phyloP scores from a whole-genome alignment of 176 grass and related monocot genomes.

The Secale cereale region DNA sequence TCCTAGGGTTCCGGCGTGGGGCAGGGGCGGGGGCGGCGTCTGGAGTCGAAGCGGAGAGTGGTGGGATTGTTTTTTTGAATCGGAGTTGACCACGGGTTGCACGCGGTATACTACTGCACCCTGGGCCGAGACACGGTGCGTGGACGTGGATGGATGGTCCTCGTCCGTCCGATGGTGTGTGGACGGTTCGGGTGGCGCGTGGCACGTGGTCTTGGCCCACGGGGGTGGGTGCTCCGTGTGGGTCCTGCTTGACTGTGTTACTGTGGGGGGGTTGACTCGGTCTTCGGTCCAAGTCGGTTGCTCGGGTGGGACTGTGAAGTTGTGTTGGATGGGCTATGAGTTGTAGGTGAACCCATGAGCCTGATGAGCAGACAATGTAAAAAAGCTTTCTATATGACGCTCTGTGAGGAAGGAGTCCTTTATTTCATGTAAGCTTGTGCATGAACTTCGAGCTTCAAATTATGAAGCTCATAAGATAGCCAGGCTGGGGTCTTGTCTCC shows the following conservation, averaged over 20 bases:
- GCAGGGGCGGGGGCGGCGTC: not conserved
- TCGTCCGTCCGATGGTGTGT: not conserved
- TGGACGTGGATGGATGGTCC: not conserved
- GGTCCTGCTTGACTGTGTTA: not conserved
- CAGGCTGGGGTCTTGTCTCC: too few species aligned
- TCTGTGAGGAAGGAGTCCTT: too few species aligned
- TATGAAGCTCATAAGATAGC: too few species aligned
- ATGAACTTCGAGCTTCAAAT: too few species aligned
- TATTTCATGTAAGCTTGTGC: too few species aligned
- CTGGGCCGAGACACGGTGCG: not conserved
- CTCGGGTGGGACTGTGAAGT: not conserved
- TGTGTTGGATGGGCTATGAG: too few species aligned
- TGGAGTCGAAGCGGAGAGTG: not conserved
- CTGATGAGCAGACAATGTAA: too few species aligned
- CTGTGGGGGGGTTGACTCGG: not conserved
- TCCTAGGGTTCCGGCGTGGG: constrained; percentile 35
- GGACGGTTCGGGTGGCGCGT: rapidly evolving
- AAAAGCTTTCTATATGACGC: too few species aligned
- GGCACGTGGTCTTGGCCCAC: not conserved
- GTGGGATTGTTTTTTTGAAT: constrained; percentile 26
- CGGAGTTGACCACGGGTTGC: constrained; percentile 28
- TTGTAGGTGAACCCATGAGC: too few species aligned
- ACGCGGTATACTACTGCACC: not conserved
- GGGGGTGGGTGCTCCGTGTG: not conserved
- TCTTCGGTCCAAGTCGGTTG: not conserved